phyloP scores from a whole-genome alignment of 768 basidiomycete genomes.

The Phaeotremella skinneri region DNA sequence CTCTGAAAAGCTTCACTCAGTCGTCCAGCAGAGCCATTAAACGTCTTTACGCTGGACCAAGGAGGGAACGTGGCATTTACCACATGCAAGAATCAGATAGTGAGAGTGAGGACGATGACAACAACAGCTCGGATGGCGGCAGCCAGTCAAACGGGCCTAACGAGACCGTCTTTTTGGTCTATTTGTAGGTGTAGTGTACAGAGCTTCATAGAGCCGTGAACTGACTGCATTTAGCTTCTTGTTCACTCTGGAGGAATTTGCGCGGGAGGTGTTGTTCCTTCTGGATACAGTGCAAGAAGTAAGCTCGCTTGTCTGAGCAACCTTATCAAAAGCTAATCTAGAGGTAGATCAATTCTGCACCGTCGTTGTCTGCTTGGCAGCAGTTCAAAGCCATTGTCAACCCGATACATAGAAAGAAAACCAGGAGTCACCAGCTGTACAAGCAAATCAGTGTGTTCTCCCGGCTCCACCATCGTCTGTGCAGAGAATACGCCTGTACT shows the following conservation, averaged over 20 bases:
- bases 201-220: neutral
- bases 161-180: constrained; percentile 82
- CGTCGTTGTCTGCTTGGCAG: constrained; percentile 25
- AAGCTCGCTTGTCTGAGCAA: neutral
- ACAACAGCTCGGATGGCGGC: neutral
- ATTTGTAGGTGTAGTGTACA: constrained; percentile 73
- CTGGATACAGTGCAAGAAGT: constrained; percentile 80
- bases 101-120: constrained; percentile 12
- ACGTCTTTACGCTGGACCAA: constrained; percentile 60
- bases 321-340: no score
- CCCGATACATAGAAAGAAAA: constrained; percentile 13
- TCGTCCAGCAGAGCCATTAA: constrained; percentile 77
- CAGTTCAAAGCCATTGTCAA: constrained; percentile 28
- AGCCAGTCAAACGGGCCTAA: constrained; percentile 51
- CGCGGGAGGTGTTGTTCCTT: constrained; percentile 74
- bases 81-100: constrained; percentile 9
- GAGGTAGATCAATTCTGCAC: constrained; percentile 30
- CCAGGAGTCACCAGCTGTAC: constrained; percentile 32
- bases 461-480: neutral
- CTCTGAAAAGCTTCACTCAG: constrained; percentile 39
- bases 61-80: constrained; percentile 31
- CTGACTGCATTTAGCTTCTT: constrained; percentile 68
- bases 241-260: constrained; percentile 93
- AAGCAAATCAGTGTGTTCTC: constrained; percentile 44
- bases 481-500: no score